Conservation (phyloP, 495 filamentous ascomycete genomes). For the Penicillium lividum region DNA sequence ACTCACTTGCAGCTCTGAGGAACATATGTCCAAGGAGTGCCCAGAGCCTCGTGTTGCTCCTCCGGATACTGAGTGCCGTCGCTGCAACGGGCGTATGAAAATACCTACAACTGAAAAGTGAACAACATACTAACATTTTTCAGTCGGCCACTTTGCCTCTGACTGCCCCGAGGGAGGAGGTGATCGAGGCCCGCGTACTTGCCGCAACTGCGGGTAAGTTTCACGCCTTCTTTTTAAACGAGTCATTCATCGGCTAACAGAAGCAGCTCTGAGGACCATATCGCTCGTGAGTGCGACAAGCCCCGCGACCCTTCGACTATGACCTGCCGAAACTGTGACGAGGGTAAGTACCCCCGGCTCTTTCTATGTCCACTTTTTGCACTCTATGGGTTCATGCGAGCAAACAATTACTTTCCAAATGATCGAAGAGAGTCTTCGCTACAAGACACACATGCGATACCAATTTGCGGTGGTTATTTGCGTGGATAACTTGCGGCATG, state of each 20-base stretch:
- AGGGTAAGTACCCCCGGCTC: conserved; percentile 33
- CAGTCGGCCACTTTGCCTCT: conserved; percentile 79
- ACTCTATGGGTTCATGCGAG: not conserved
- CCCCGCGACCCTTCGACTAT: conserved; percentile 50
- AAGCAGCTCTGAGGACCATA: conserved; percentile 52
- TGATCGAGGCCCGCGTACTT: conserved; percentile 46
- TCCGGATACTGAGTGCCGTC: conserved; percentile 75
- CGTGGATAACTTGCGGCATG: not conserved
- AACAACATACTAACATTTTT: conserved; percentile 6
- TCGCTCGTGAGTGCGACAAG: conserved; percentile 56
- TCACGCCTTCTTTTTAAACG: not conserved
- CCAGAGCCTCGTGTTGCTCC: conserved; percentile 67
- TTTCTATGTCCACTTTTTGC: not conserved
- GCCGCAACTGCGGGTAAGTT: conserved; percentile 64
- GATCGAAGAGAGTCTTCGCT: too few relatives aligned
- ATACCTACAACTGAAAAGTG: not conserved
- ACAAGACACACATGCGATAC: too few relatives aligned
- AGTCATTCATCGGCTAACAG: conserved; percentile 14
- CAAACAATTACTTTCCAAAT: too few relatives aligned
- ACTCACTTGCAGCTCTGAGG: conserved; percentile 44
- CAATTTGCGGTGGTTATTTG: too few relatives aligned
- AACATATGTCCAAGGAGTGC: conserved; percentile 63
- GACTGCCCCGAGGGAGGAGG: conserved; percentile 64
- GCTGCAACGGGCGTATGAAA: conserved; percentile 65
- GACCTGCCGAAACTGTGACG: conserved; percentile 71